phyloP scores from a whole-genome alignment of 2,329 filamentous ascomycete species.

The Fusarium poae region DNA sequence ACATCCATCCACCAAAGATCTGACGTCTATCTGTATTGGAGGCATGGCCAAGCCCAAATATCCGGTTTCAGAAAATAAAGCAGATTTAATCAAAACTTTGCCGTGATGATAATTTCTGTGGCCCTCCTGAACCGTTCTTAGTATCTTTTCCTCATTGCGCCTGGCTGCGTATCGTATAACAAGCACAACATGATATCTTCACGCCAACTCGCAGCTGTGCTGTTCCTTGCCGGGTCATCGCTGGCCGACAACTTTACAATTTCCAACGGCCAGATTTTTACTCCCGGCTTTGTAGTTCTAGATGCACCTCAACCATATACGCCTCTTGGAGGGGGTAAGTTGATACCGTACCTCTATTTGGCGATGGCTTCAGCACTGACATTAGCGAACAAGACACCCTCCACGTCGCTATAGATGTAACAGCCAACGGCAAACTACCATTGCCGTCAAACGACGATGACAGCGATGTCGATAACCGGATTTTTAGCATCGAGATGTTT shows the following conservation, averaged over 20 bases:
- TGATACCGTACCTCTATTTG: not conserved
- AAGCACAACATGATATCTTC: constrained; percentile 25
- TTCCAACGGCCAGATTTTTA: constrained; percentile 75
- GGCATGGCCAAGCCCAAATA: constrained; percentile 15
- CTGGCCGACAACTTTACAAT: constrained; percentile 66
- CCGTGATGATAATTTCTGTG: constrained; percentile 9
- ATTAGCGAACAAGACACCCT: constrained; percentile 59
- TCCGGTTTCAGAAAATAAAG: constrained; percentile 36
- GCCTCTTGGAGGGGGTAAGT: constrained; percentile 72
- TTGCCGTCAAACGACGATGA: constrained; percentile 67
- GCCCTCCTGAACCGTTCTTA: not conserved
- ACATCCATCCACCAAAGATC: constrained; percentile 28
- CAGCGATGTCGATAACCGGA: constrained; percentile 66
- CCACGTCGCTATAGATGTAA: constrained; percentile 76
- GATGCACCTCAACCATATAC: constrained; percentile 75
- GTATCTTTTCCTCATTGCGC: not conserved
- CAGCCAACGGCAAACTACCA: constrained; percentile 73
- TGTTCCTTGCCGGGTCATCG: constrained; percentile 45
- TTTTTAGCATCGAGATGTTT: constrained; percentile 76
- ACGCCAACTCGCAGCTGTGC: constrained; percentile 16
- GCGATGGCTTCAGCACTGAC: constrained; percentile 7
- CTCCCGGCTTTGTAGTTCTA: constrained; percentile 75
- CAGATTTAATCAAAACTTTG: constrained; percentile 16
- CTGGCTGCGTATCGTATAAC: not conserved
- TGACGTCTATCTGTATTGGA: constrained; percentile 14